Percentiles rank a stretch among this genome's conserved stretches.
These are phyloP conservation scores for Ceratobasidium sp. DNA, from an alignment of 1,284 basidiomycete species.

Conservation along the genomic window DNA sequence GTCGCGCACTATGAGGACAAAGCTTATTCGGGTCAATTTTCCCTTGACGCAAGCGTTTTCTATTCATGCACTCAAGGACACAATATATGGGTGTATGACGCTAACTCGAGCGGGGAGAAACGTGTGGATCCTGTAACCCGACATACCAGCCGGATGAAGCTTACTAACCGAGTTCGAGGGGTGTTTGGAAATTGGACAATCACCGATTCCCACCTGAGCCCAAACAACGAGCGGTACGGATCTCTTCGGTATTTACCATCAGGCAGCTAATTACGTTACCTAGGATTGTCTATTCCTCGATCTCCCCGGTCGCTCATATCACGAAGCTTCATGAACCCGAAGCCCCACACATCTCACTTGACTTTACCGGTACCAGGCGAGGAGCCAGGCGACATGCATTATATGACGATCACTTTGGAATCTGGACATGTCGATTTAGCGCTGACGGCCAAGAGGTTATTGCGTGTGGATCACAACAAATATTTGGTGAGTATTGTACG, in stretches of 20 bases:
- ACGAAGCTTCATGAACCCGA: constrained; percentile 81
- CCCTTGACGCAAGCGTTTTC: constrained; percentile 80
- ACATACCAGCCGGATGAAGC: constrained; percentile 71
- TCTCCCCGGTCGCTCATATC: constrained; percentile 60
- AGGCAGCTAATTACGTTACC: neutral
- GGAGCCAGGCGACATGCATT: constrained; percentile 51
- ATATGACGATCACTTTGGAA: constrained; percentile 69
- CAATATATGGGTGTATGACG: constrained; percentile 41
- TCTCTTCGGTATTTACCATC: no score
- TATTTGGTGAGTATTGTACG: constrained; percentile 69
- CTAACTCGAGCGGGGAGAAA: constrained; percentile 49
- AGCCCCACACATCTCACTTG: constrained; percentile 74
- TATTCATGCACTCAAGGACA: constrained; percentile 81
- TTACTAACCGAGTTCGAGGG: constrained; percentile 83
- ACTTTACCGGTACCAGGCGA: constrained; percentile 66
- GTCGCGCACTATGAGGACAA: constrained; percentile 85
- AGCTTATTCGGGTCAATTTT: constrained; percentile 94
- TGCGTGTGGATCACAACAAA: constrained; percentile 58
- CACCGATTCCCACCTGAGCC: constrained; percentile 93
- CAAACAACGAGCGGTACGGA: constrained; percentile 84
- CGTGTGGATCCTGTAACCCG: constrained; percentile 3
- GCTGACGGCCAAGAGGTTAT: constrained; percentile 93
- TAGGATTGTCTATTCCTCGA: constrained; percentile 92
- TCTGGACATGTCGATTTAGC: constrained; percentile 95
- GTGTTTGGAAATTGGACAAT: constrained; percentile 87